Evolutionary conservation across 2,329 filamentous ascomycete species (phyloP), one percentile per base, ranked within the genome.

Genomic region (Clonostachys sp.): DNA sequence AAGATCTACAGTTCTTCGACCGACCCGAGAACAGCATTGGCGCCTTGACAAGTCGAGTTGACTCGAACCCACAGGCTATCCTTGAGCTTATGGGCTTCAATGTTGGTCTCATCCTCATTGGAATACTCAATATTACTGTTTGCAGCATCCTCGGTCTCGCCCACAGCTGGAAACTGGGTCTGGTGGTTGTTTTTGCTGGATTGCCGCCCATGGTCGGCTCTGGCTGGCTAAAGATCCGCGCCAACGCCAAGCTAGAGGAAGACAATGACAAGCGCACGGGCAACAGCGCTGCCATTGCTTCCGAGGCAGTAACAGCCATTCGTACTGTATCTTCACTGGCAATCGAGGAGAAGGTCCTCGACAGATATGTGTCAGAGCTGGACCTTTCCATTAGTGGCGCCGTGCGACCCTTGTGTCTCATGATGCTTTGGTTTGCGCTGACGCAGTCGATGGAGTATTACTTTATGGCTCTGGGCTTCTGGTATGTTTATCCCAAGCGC

Each of bases 301-400:
- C 91, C 44, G 92, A 99, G 66, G 91, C 91, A 40, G 95, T 94
- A 30, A 91, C 89, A 3, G 89, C 91, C 6, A 96, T 97, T 55
- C 87, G 92, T 45, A 99, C 94, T 3, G 91, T 99, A 10, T 92
- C 91, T 4, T 89, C 90, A 9, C 77, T 97, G 41, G 96, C 91
- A 0, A 81, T 91, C 12, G 94, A 97, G 68, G 67, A 79, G 0
- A 89, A 96, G 59, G 89, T 97, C 4, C 78, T 89, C 57, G 58
- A 67, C 3, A 77, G 84, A 45, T 99, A 95, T 70, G 84, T 80
- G 50, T 62, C 66, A 3, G 82, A 82, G 43, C 78, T 94, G 34
- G 84, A 76, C 2, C 60, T 59, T 90, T 95, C 62, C 83, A 83
- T 44, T 78, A 76, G 46, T 72, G 74, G 42, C 89, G 87, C 51